Evolutionary conservation across 352 stramenopile genomes (phyloP), one percentile per base, ranked within the genome.

Genomic region (Phytophthora hybrid): DNA sequence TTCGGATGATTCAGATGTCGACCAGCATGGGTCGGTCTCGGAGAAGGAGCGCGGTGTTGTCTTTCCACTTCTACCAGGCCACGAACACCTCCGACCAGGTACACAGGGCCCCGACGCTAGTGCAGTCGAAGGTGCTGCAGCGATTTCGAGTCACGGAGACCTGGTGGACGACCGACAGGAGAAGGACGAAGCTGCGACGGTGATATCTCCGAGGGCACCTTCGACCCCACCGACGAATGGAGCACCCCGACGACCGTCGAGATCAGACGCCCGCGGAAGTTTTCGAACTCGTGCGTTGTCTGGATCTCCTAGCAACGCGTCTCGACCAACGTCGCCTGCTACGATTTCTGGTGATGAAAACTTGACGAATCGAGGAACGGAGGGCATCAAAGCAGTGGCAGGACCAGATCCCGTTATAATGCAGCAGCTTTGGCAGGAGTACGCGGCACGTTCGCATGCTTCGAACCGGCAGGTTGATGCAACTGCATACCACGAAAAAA

Each of bases 381-480:
- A 39, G 61, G 34, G 56, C 29, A 56, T 14, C 37, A 62, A 46
- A 59, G 21, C 49, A 18, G 19, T 56, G 9, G 13, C 59, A 29
- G 62, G 62, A 1, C 76, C 77, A 0, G 81, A 91, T 56, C 73
- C 84, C 1, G 79, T 61, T 14, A 61, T 87, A 1, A 83, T 88
- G 68, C 81, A 88, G 47, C 77, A 83, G 31, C 69, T 93, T 23
- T 92, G 83, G 86, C 79, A 88, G 19, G 86, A 93, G 47, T 93
- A 89, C 39, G 59, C 73, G 2, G 76, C 84, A 37, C 82, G 84
- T 41, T 86, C 81, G 2, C 83, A 83, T 26, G 73, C 80, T 59
- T 60, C 81, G 4, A 83, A 77, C 75, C 76, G 29, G 2, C 52
- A 59, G 0, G 59, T 92, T 10, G 80, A 92, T 68, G 72, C 69